phyloP scores from a whole-genome alignment of 2,329 filamentous ascomycete species.

The Colletotrichum tanaceti region DNA sequence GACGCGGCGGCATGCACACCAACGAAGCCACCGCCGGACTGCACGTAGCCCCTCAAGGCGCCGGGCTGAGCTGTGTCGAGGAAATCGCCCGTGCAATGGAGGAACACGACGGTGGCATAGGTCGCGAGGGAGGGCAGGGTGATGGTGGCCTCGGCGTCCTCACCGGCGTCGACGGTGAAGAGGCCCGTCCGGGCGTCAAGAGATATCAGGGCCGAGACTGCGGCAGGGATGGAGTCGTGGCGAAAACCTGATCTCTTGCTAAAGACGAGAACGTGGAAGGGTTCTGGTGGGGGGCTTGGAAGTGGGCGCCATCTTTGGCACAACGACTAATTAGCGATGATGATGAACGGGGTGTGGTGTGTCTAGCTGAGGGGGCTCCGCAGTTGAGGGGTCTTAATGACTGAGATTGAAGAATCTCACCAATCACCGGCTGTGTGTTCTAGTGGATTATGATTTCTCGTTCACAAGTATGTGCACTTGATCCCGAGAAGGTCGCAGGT shows the following conservation, averaged over 20 bases:
- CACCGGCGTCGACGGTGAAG: slow-evolving; percentile 51
- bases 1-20: slow-evolving; percentile 55
- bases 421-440: slow-evolving; percentile 31
- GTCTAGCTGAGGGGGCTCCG: too few species aligned
- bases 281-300: background rate
- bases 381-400: background rate
- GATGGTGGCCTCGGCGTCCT: slow-evolving; percentile 51
- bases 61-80: slow-evolving; percentile 49
- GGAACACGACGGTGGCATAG: slow-evolving; percentile 53
- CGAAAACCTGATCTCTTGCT: slow-evolving; percentile 53
- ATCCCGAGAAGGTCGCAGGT: slow-evolving; percentile 37
- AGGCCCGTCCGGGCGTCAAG: slow-evolving; percentile 45
- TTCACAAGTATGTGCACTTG: slow-evolving; percentile 33
- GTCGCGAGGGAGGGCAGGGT: slow-evolving; percentile 45
- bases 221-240: slow-evolving; percentile 54
- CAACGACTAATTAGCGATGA: background rate
- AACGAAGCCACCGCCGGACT: slow-evolving; percentile 52
- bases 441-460: slow-evolving; percentile 37
- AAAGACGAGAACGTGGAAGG: slow-evolving; percentile 53
- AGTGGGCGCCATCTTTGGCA: background rate
- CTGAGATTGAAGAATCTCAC: fast-evolving
- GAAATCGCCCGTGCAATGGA: slow-evolving; percentile 53
- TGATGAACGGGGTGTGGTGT: background rate
- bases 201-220: slow-evolving; percentile 48
- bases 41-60: slow-evolving; percentile 50